These are phyloP conservation scores for Aspergillus fumigatiaffinis DNA, from an alignment of 2,329 filamentous ascomycete species.

Conservation along the genomic window DNA sequence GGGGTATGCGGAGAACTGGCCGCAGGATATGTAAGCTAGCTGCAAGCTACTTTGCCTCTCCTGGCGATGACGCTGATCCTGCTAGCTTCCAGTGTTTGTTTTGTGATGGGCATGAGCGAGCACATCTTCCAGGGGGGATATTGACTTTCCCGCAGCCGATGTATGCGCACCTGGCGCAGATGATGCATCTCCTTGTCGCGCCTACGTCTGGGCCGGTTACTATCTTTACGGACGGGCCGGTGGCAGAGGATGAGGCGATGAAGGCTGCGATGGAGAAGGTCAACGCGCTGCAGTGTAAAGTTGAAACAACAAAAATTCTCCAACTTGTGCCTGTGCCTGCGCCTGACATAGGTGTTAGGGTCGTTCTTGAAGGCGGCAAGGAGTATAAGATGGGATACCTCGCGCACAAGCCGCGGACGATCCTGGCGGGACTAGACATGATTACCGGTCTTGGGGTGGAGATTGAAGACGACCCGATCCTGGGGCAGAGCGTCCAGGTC, in stretches of 20 bases:
- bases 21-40: constrained; percentile 41
- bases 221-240: background rate
- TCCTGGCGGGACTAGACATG: background rate
- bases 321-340: background rate
- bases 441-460: background rate
- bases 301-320: background rate
- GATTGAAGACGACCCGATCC: background rate
- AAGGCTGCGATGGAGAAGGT: background rate
- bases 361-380: background rate
- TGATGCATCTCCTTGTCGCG: background rate
- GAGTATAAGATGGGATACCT: background rate
- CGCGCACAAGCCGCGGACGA: background rate
- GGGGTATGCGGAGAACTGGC: constrained; percentile 54
- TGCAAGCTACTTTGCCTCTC: background rate
- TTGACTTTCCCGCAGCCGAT: background rate
- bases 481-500: background rate
- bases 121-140: background rate
- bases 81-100: constrained; percentile 56
- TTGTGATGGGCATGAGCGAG: constrained; percentile 55
- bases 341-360: background rate
- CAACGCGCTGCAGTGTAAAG: background rate
- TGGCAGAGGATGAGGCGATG: background rate
- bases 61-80: background rate
- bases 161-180: background rate
- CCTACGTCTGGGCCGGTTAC: background rate